Evolutionary conservation across 2,329 filamentous ascomycete genomes (phyloP).

Genomic region (Colletotrichum endophyticum): DNA sequence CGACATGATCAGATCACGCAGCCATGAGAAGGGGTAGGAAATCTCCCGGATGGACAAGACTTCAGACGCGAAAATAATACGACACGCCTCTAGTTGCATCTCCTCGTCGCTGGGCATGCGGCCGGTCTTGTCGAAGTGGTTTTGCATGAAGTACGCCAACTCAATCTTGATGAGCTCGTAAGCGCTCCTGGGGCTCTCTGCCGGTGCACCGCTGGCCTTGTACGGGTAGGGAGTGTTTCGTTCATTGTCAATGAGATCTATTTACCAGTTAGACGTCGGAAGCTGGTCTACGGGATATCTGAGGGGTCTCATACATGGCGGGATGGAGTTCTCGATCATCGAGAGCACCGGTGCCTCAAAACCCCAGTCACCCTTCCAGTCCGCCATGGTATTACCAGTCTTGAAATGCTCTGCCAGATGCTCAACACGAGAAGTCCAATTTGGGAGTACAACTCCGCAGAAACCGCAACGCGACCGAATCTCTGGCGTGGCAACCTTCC

Average conservation of each 20-base stretch:
- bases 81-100: slow-evolving; percentile 62
- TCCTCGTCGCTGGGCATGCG: slow-evolving; percentile 53
- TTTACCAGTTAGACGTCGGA: slow-evolving; percentile 42
- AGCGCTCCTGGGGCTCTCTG: slow-evolving; percentile 57
- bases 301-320: slow-evolving; percentile 59
- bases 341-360: slow-evolving; percentile 65
- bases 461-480: slow-evolving; percentile 71
- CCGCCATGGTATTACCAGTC: slow-evolving; percentile 66
- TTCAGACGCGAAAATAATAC: slow-evolving; percentile 62
- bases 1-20: slow-evolving; percentile 63
- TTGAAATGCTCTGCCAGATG: slow-evolving; percentile 74
- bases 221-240: slow-evolving; percentile 61
- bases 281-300: slow-evolving; percentile 40
- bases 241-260: slow-evolving; percentile 70
- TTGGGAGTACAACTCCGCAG: slow-evolving; percentile 66
- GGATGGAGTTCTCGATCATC: slow-evolving; percentile 71
- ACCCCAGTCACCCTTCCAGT: slow-evolving; percentile 75
- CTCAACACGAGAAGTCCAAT: slow-evolving; percentile 65
- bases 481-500: slow-evolving; percentile 64
- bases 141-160: slow-evolving; percentile 55
- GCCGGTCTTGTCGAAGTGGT: slow-evolving; percentile 46
- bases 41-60: slow-evolving; percentile 44
- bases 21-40: slow-evolving; percentile 52
- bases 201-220: slow-evolving; percentile 47
- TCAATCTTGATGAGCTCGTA: slow-evolving; percentile 67